A percentile compares a stretch with the other conserved stretches of the same genome.
These are phyloP conservation scores for Leccinum subrobustum DNA, from an alignment of 1,284 basidiomycete species.

Conservation along the genomic window DNA sequence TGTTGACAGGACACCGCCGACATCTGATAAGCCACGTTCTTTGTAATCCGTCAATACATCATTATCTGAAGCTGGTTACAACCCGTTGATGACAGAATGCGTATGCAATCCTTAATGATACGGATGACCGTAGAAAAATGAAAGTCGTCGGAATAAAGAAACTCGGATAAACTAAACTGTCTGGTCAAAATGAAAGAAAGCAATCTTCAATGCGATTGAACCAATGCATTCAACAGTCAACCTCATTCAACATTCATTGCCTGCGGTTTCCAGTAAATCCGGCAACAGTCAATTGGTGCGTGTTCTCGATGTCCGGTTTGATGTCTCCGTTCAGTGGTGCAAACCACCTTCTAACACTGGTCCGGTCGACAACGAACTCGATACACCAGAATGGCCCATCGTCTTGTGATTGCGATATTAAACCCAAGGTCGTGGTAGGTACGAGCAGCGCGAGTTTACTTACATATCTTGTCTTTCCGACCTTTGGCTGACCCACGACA, in stretches of 20 bases:
- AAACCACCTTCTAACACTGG: slow-evolving; percentile 49
- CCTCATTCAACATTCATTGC: not conserved
- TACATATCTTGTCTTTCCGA: slow-evolving; percentile 48
- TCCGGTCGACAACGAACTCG: slow-evolving; percentile 36
- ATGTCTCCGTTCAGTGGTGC: slow-evolving; percentile 62
- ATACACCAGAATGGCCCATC: slow-evolving; percentile 48
- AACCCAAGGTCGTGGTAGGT: slow-evolving; percentile 14
- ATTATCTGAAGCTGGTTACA: not conserved
- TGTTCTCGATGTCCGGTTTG: slow-evolving; percentile 51
- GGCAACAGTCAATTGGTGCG: slow-evolving; percentile 38
- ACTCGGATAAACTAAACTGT: not conserved
- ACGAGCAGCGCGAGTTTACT: slow-evolving; percentile 11
- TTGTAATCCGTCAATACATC: not conserved
- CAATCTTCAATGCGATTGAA: not conserved
- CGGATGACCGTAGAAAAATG: not conserved
- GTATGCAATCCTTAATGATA: not conserved
- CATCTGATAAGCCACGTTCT: too few species aligned
- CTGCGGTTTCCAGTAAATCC: slow-evolving; percentile 26
- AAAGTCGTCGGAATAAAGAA: not conserved
- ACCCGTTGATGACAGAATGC: not conserved
- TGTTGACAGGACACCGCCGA: too few species aligned
- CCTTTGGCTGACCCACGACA: slow-evolving; percentile 43
- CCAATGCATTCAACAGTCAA: too few species aligned
- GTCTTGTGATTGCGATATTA: too few species aligned
- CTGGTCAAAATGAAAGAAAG: not conserved